phyloP scores from a whole-genome alignment of 495 filamentous ascomycete genomes.

The Astrothelium subdiscretum region DNA sequence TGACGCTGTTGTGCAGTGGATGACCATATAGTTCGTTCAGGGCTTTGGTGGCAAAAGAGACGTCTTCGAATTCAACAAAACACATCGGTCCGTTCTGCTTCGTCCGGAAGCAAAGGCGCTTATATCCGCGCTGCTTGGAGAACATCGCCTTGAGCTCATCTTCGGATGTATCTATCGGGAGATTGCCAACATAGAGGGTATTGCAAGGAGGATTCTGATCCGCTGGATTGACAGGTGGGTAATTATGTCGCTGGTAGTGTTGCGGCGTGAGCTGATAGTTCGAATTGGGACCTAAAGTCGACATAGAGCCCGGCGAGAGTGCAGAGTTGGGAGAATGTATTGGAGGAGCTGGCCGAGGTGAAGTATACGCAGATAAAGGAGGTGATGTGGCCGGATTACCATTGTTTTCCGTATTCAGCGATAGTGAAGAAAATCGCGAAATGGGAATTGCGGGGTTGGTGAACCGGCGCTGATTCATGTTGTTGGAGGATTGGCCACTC shows the following conservation, averaged over 20 bases:
- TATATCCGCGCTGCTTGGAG: constrained; percentile 89
- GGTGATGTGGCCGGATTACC: constrained; percentile 30
- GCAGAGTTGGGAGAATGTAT: constrained; percentile 44
- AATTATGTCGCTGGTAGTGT: constrained; percentile 55
- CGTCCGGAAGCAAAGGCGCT: constrained; percentile 90
- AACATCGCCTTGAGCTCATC: constrained; percentile 95
- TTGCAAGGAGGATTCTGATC: constrained; percentile 98
- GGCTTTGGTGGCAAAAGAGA: constrained; percentile 85
- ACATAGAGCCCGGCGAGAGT: constrained; percentile 45
- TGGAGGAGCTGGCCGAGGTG: constrained; percentile 36
- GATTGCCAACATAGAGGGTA: constrained; percentile 92
- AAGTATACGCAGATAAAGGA: constrained; percentile 39
- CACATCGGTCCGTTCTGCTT: constrained; percentile 99
- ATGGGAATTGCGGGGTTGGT: constrained; percentile 67
- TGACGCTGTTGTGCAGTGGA: constrained; percentile 80
- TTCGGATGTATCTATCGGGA: constrained; percentile 87
- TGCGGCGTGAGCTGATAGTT: constrained; percentile 47
- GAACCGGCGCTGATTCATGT: constrained; percentile 44
- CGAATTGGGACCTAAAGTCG: constrained; percentile 32
- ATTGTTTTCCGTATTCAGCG: constrained; percentile 49
- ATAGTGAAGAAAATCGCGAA: constrained; percentile 57
- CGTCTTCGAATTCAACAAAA: constrained; percentile 96
- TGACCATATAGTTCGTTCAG: constrained; percentile 86
- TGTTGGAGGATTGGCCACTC: constrained; percentile 42
- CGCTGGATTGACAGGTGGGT: constrained; percentile 85